Percentiles rank a stretch among this genome's conserved stretches.
phyloP scores from a whole-genome alignment of 2,329 filamentous ascomycete genomes.

The Cytospora chrysosperma region DNA sequence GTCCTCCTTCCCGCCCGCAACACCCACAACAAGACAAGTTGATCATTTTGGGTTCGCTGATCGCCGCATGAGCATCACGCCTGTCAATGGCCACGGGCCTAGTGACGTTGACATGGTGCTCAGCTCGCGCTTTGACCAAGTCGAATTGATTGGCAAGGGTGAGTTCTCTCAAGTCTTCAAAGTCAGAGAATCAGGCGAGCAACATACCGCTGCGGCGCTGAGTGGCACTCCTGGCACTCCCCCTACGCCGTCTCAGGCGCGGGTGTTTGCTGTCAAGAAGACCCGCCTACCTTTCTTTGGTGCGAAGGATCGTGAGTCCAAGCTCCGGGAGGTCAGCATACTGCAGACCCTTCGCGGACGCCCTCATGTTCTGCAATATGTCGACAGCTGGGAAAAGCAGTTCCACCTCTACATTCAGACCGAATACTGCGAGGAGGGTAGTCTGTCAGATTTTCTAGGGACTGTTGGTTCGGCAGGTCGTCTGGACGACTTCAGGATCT shows the following conservation, averaged over 20 bases:
- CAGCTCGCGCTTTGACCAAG: constrained; percentile 73
- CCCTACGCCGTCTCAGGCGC: constrained; percentile 52
- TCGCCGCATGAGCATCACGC: constrained; percentile 60
- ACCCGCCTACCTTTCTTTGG: constrained; percentile 78
- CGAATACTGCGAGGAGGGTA: constrained; percentile 94
- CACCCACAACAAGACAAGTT: constrained; percentile 69
- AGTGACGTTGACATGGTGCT: constrained; percentile 75
- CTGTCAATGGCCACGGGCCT: constrained; percentile 67
- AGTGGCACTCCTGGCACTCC: constrained; percentile 53
- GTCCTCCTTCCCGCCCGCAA: constrained; percentile 65
- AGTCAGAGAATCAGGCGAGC: constrained; percentile 49
- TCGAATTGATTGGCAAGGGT: constrained; percentile 78
- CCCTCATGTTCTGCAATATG: constrained; percentile 81
- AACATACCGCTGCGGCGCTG: constrained; percentile 38
- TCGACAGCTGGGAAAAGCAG: constrained; percentile 85
- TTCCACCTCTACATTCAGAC: constrained; percentile 93
- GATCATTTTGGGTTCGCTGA: constrained; percentile 57
- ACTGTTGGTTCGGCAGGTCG: constrained; percentile 79
- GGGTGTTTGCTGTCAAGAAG: constrained; percentile 92
- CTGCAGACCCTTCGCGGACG: constrained; percentile 74
- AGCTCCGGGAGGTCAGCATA: constrained; percentile 79
- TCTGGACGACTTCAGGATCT: constrained; percentile 95
- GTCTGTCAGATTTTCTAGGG: constrained; percentile 81
- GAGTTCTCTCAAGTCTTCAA: constrained; percentile 94
- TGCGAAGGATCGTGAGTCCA: constrained; percentile 74